These are phyloP conservation scores for Penicillium italicum DNA, from an alignment of 2,329 filamentous ascomycete genomes.

Conservation along the genomic window DNA sequence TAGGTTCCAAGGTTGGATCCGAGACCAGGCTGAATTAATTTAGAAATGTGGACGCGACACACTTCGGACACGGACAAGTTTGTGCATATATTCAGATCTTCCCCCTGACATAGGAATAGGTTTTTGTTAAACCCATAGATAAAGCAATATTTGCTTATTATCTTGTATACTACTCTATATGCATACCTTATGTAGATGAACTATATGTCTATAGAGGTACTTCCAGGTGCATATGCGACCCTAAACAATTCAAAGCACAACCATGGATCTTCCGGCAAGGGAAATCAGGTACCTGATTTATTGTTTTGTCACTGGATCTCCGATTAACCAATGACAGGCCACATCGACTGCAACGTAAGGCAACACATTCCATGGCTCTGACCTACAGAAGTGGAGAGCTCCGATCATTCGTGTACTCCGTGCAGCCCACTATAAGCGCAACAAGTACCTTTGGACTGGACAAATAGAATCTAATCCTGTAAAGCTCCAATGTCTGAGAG, in stretches of 20 bases:
- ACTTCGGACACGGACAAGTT: background rate
- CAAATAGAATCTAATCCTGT: conserved; percentile 4
- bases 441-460: background rate
- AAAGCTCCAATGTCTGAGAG: background rate
- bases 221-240: background rate
- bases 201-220: background rate
- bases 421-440: background rate
- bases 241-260: background rate
- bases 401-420: conserved; percentile 23
- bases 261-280: conserved; percentile 2
- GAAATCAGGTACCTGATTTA: conserved; percentile 3
- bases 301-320: background rate
- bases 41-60: conserved; percentile 9
- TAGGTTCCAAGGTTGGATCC: conserved; percentile 7
- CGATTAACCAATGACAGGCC: conserved; percentile 22
- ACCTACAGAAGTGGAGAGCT: conserved; percentile 19
- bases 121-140: background rate
- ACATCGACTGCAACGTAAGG: conserved; percentile 19
- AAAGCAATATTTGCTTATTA: background rate
- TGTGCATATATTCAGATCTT: background rate
- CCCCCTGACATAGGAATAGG: conserved; percentile 9
- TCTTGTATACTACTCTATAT: too few relatives aligned
- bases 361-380: conserved; percentile 28
- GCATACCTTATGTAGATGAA: background rate
- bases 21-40: conserved; percentile 19